phyloP scores from a whole-genome alignment of 1,284 basidiomycete species.

The Ustilago sp. region DNA sequence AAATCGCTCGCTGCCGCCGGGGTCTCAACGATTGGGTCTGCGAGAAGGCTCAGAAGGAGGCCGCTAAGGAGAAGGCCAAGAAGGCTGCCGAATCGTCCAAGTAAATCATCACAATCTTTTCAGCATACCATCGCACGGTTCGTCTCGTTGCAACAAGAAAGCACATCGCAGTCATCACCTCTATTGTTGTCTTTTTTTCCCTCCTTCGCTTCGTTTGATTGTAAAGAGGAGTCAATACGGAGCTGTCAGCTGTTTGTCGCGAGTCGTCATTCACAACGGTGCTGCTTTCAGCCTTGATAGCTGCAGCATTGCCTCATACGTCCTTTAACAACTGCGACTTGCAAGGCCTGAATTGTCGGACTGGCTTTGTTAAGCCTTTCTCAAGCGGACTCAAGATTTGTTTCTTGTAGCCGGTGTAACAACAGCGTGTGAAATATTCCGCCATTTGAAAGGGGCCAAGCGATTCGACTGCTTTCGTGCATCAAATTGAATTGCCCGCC shows the following conservation, averaged over 20 bases:
- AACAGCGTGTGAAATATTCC: too few species aligned
- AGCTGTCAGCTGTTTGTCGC: too few species aligned
- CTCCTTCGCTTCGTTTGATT: too few species aligned
- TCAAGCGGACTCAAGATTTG: background rate
- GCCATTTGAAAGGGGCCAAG: too few species aligned
- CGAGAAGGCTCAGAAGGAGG: constrained; percentile 64
- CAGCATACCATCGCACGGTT: constrained; percentile 2
- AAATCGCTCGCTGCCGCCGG: constrained; percentile 92
- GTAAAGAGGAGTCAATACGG: too few species aligned
- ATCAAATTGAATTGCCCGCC: background rate
- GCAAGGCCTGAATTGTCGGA: background rate
- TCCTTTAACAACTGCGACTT: background rate
- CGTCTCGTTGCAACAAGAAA: background rate
- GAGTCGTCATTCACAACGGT: background rate
- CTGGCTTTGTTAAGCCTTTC: background rate
- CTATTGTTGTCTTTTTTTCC: background rate
- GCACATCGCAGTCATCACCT: background rate
- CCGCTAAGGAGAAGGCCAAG: constrained; percentile 59
- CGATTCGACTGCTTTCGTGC: too few species aligned
- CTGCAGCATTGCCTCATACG: constrained; percentile 1
- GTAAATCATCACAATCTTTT: constrained; percentile 13
- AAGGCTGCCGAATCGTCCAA: constrained; percentile 31
- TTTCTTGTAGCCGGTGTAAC: background rate
- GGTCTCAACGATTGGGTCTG: constrained; percentile 88
- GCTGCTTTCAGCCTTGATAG: background rate